Evolutionary conservation across 2,329 filamentous ascomycete species (phyloP).

Genomic region (Aspergillus pseudoviridinutans): DNA sequence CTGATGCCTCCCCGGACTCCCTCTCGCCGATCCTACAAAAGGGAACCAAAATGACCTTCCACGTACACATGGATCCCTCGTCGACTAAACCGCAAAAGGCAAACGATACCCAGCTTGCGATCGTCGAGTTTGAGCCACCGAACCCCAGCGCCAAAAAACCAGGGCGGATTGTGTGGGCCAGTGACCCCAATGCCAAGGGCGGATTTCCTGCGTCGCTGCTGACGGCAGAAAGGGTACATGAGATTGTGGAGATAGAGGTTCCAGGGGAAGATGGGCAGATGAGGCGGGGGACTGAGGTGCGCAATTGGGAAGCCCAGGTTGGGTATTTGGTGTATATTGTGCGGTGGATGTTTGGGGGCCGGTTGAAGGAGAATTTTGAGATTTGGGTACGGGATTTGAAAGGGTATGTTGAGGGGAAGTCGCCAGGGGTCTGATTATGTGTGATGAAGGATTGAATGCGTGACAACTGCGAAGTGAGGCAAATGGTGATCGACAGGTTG

Average conservation of each 20-base stretch:
- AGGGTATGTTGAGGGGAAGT: constrained; percentile 32
- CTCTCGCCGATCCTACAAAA: constrained; percentile 29
- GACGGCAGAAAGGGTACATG: constrained; percentile 45
- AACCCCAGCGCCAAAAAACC: constrained; percentile 12
- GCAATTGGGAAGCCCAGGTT: constrained; percentile 45
- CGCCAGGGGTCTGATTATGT: neutral
- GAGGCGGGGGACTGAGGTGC: constrained; percentile 27
- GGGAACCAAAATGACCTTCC: constrained; percentile 44
- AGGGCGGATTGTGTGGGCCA: constrained; percentile 27
- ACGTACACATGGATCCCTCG: constrained; percentile 40
- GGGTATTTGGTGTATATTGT: constrained; percentile 41
- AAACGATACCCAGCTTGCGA: constrained; percentile 24
- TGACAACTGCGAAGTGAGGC: neutral
- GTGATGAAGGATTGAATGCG: neutral
- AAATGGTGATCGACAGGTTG: neutral
- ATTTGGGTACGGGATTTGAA: constrained; percentile 42
- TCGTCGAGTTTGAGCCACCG: constrained; percentile 33
- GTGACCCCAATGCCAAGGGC: constrained; percentile 25
- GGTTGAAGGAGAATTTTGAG: constrained; percentile 36
- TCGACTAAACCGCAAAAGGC: constrained; percentile 18
- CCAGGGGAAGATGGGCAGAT: constrained; percentile 3
- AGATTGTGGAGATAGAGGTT: constrained; percentile 38
- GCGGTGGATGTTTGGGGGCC: constrained; percentile 39
- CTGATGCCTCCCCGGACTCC: constrained; percentile 6
- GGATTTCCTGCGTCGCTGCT: constrained; percentile 34